Conservation (phyloP, 1,284 basidiomycete species). For the Schizophyllum commune region DNA sequence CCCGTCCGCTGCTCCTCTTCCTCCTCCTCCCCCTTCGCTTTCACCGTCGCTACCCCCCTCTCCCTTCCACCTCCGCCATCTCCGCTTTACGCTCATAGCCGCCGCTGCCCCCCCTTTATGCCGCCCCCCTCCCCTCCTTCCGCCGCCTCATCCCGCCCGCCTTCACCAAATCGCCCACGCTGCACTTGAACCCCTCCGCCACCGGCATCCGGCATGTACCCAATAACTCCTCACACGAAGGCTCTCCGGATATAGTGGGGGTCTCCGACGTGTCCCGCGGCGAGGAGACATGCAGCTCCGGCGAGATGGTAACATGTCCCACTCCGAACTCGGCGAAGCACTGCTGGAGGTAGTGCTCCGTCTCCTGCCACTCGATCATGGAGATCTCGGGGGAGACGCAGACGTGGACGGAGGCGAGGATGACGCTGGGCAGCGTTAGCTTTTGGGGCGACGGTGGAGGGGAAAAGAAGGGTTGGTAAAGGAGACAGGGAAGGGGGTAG, state of each 20-base stretch:
- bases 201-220: slow-evolving; percentile 27
- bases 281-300: slow-evolving; percentile 25
- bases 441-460: too few species aligned
- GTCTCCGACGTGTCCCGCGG: slow-evolving; percentile 20
- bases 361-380: slow-evolving; percentile 37
- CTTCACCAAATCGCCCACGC: slow-evolving; percentile 29
- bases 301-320: slow-evolving; percentile 41
- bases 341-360: slow-evolving; percentile 34
- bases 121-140: background rate
- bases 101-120: background rate
- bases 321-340: slow-evolving; percentile 42
- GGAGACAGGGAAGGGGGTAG: background rate
- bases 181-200: slow-evolving; percentile 33
- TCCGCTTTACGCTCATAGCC: background rate
- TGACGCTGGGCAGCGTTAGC: too few species aligned
- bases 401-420: slow-evolving; percentile 41
- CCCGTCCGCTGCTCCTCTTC: too few species aligned
- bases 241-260: slow-evolving; percentile 15
- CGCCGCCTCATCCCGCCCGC: slow-evolving; percentile 16
- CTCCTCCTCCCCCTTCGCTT: too few species aligned
- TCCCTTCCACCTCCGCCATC: too few species aligned
- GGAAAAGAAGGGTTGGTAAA: too few species aligned
- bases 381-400: slow-evolving; percentile 33
- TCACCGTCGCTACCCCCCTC: too few species aligned
- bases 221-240: slow-evolving; percentile 16